Evolutionary conservation across 345 rosid species (phyloP), one percentile per base, ranked within the genome.

Genomic region (Linum tenue): DNA sequence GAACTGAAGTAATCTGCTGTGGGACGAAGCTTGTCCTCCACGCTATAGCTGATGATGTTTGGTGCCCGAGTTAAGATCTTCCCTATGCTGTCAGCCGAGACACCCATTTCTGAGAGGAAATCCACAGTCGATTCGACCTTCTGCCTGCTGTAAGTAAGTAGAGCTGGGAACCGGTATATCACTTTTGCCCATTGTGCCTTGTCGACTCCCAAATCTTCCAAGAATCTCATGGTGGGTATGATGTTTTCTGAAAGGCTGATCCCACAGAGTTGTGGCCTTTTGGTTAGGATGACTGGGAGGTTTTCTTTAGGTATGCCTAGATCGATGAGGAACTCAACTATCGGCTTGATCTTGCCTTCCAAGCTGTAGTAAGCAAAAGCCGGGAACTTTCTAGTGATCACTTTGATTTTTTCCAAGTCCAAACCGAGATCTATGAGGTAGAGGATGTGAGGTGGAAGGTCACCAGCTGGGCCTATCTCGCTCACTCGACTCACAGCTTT

Each of bases 261-360:
- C 67, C 96, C 98, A 56, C 95, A 89, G 0, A 92, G 68, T 71
- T 92, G 98, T 50, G 98, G 96, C 57, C 96, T 82, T 79, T 85
- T 92, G 63, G 71, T 65, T 55, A 92, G 81, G 68, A 89, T 84
- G 40, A 70, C 70, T 0, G 85, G 80, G 66, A 92, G 83, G 37
- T 84, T 80, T 51, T 90, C 81, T 62, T 85, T 89, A 4, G 90
- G 77, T 8, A 92, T 71, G 6, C 98, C 98, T 11, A 89, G 92
- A 73, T 82, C 79, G 53, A 92, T 78, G 64, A 92, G 90, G 67
- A 92, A 92, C 60, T 92, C 89, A 1, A 92, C 90, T n/a, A 82
- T 73, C 0, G 96, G 98, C 79, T 83, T 92, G 77, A 92, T 85
- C 70, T 92, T 89, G 3, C 90, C 84, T 37, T 89, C 96, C 55